A percentile compares a stretch with the other conserved stretches of the same genome.
These are phyloP conservation scores for Melanogaster broomeanus DNA, from an alignment of 768 basidiomycete genomes.

Conservation along the genomic window DNA sequence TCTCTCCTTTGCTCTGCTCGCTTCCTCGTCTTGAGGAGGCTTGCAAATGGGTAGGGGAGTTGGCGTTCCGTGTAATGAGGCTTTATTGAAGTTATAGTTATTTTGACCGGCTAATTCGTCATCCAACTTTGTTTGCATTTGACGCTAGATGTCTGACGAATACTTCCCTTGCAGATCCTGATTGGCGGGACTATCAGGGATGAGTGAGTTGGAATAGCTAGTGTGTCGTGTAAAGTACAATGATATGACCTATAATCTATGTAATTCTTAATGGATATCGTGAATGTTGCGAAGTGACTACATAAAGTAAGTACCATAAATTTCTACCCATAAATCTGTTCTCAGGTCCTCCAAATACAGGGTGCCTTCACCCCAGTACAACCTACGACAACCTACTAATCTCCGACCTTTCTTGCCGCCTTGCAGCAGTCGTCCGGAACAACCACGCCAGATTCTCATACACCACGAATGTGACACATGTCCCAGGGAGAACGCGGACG, in stretches of 20 bases:
- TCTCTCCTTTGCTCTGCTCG: slow-evolving; percentile 20
- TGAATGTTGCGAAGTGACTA: slow-evolving; percentile 1
- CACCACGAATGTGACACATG: slow-evolving; percentile 97
- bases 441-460: slow-evolving; percentile 93
- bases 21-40: slow-evolving; percentile 27
- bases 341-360: background rate
- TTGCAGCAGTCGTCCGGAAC: slow-evolving; percentile 64
- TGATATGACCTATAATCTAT: slow-evolving; percentile 8
- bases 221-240: slow-evolving; percentile 9
- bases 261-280: background rate
- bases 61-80: slow-evolving; percentile 25
- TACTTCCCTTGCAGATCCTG: background rate
- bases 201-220: slow-evolving; percentile 8
- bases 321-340: background rate
- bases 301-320: slow-evolving; percentile 4
- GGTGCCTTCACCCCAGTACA: background rate
- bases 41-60: slow-evolving; percentile 23
- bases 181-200: background rate
- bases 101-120: slow-evolving; percentile 24
- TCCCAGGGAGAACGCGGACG: slow-evolving; percentile 93
- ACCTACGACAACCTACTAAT: background rate
- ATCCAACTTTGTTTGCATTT: background rate
- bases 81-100: slow-evolving; percentile 31
- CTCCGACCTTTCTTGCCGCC: slow-evolving; percentile 36
- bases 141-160: slow-evolving; percentile 6